These are phyloP conservation scores for Boechera divaricarpa DNA, from an alignment of 345 rosid species.

Conservation along the genomic window DNA sequence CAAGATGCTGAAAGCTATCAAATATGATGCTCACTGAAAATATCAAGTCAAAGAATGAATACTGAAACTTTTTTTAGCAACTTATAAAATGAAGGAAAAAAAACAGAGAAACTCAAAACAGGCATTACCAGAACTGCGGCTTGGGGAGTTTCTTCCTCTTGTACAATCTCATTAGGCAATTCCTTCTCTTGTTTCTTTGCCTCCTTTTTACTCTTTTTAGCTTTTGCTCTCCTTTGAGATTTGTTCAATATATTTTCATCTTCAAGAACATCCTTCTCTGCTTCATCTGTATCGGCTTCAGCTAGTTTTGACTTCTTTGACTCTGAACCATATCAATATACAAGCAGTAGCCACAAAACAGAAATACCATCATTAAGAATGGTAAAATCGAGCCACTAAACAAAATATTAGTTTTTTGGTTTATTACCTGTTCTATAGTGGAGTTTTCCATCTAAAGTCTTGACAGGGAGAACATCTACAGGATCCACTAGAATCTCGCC, in stretches of 20 bases:
- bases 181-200: conserved; percentile 72
- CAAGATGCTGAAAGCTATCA: conserved; percentile 22
- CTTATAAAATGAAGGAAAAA: neutral
- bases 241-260: conserved; percentile 60
- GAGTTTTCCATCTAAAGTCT: conserved; percentile 77
- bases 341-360: conserved; percentile 15
- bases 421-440: conserved; percentile 61
- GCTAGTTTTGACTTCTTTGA: conserved; percentile 36
- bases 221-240: conserved; percentile 80
- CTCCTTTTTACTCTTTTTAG: conserved; percentile 77
- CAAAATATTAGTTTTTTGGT: neutral
- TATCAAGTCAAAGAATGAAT: conserved; percentile 17
- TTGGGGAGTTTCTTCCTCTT: conserved; percentile 63
- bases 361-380: conserved; percentile 1
- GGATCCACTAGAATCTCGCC: conserved; percentile 56
- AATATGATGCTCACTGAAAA: neutral
- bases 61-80: conserved; percentile 3
- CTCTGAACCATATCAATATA: conserved; percentile 47
- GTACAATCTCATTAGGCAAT: conserved; percentile 53
- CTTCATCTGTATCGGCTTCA: conserved; percentile 39
- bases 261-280: conserved; percentile 41
- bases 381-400: neutral
- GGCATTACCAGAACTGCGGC: conserved; percentile 74
- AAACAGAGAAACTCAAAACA: conserved; percentile 23
- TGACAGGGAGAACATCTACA: conserved; percentile 87